These are phyloP conservation scores for Fusarium torulosum DNA, from an alignment of 2,329 filamentous ascomycete genomes.

Conservation along the genomic window DNA sequence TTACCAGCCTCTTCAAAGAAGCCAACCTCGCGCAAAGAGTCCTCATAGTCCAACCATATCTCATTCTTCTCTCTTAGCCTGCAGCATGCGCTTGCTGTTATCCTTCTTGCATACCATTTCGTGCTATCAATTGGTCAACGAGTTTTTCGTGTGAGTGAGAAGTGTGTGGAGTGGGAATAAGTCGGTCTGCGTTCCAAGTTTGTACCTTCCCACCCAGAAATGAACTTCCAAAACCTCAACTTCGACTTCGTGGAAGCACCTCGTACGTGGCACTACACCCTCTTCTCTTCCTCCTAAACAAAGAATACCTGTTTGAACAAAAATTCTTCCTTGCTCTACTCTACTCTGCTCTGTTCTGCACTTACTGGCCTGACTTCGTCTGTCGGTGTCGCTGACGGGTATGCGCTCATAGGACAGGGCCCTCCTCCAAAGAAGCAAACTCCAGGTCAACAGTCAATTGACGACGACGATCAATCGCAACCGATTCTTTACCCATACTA, in stretches of 20 bases:
- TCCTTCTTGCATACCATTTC: slow-evolving; percentile 50
- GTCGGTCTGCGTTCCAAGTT: slow-evolving; percentile 43
- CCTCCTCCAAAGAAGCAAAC: slow-evolving; percentile 43
- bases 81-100: slow-evolving; percentile 47
- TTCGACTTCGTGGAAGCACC: slow-evolving; percentile 55
- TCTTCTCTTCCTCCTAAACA: slow-evolving; percentile 10
- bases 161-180: slow-evolving; percentile 51
- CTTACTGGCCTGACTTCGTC: slow-evolving; percentile 23
- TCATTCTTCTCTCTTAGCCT: slow-evolving; percentile 43
- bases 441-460: slow-evolving; percentile 38
- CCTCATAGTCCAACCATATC: slow-evolving; percentile 53
- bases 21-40: slow-evolving; percentile 48
- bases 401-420: slow-evolving; percentile 42
- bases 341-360: slow-evolving; percentile 11
- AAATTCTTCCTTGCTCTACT: background rate
- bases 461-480: slow-evolving; percentile 45
- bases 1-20: slow-evolving; percentile 43
- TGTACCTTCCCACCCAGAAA: slow-evolving; percentile 46
- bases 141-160: slow-evolving; percentile 41
- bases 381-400: slow-evolving; percentile 38
- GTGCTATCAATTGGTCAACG: slow-evolving; percentile 53
- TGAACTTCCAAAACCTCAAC: slow-evolving; percentile 56
- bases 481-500: slow-evolving; percentile 47
- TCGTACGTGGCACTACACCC: slow-evolving; percentile 51
- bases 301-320: background rate